Evolutionary conservation across 208 protist species (phyloP), one percentile per base, ranked within the genome.

Genomic region (Trypanosoma congolense): DNA sequence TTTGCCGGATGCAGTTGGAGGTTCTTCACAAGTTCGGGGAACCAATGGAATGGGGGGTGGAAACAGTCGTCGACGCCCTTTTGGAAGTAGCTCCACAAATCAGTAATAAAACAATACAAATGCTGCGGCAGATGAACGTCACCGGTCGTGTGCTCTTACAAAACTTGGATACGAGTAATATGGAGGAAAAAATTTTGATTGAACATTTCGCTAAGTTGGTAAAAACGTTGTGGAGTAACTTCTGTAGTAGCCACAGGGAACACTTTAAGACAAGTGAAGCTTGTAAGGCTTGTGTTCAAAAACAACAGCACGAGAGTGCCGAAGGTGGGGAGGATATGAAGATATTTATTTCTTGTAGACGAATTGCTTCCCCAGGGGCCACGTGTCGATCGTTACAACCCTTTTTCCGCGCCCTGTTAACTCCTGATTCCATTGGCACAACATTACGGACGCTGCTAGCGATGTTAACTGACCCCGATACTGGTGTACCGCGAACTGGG

Each of bases 401-500:
- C n/a, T 66, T 57, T 25, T 65, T 73, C 51, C 19, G 36, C 3
- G 50, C 58, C 16, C 38, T 53, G 12, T 12, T 73, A 6, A 48
- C 55, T 14, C 53, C 66, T 4, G 10, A 18, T 14, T 67, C 35
- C 21, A 49, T 66, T 57, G 51, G 16, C 2, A 14, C 42, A 35
- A 36, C 42, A 6, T 42, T 73, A 33, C 12, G 56, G 31, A 12
- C 12, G 2, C 25, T 63, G 29, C 19, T 73, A 21, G 19, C 22
- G 21, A 31, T 53, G 8, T 61, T 73, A 50, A 28, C 28, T 0
- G 59, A 64, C 59, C n/a, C 10, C 12, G 41, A n/a, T 3, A 29
- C n/a, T 61, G 65, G 65, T 19, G 53, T 73, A 1, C 65, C 57
- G 6, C 38, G 66, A 14, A 51, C 42, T 45, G 47, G 67, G 40